These are phyloP conservation scores for Trebouxia sp. DNA, from an alignment of 139 green algal genomes.

Conservation along the genomic window DNA sequence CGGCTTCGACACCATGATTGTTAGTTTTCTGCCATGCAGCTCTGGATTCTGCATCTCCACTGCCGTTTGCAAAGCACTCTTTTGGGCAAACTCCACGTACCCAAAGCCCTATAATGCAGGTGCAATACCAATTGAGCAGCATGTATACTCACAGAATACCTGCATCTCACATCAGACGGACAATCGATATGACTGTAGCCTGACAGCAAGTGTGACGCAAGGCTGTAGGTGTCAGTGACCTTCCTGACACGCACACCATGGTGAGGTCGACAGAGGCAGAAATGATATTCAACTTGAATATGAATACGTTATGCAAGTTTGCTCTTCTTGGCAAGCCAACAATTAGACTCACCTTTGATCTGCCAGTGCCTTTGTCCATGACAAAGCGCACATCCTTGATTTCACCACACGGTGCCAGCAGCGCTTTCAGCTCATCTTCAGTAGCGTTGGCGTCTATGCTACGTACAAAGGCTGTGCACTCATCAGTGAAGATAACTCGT, in stretches of 20 bases:
- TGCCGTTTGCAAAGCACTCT: constrained; percentile 53
- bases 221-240: not conserved
- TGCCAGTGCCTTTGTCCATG: constrained; percentile 39
- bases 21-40: constrained; percentile 58
- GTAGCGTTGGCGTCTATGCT: constrained; percentile 37
- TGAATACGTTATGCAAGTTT: not conserved
- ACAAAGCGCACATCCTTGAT: constrained; percentile 60
- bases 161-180: not conserved
- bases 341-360: constrained; percentile 34
- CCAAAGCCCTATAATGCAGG: constrained; percentile 76
- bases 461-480: constrained; percentile 55
- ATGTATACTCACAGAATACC: not conserved
- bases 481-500: constrained; percentile 11
- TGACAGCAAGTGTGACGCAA: not conserved
- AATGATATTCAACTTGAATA: not conserved
- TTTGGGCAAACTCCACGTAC: constrained; percentile 76
- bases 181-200: not conserved
- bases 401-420: constrained; percentile 56
- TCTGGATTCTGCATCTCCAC: constrained; percentile 45
- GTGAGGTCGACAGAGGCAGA: not conserved
- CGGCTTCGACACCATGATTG: constrained; percentile 61
- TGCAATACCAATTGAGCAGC: not conserved
- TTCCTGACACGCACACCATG: not conserved
- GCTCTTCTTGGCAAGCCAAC: too few species aligned
- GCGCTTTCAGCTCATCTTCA: constrained; percentile 44